Percentiles rank a stretch among this genome's conserved stretches.
Evolutionary conservation across 805 yeast genomes (phyloP).

Genomic region (Limtongia smithiae): DNA sequence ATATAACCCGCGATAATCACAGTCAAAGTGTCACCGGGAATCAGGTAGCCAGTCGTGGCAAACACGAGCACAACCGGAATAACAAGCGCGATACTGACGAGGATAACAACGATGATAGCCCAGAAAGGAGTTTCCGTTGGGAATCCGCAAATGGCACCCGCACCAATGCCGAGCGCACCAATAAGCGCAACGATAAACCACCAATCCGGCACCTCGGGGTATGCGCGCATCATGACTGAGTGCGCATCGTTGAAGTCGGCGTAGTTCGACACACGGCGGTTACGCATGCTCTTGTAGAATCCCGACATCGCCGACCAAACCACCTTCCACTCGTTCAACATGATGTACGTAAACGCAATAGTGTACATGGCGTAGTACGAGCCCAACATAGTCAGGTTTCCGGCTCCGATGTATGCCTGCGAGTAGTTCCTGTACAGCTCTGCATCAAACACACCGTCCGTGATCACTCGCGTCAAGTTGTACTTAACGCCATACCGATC

Average conservation of each 20-base stretch:
- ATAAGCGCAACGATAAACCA: constrained; percentile 56
- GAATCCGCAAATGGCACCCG: constrained; percentile 41
- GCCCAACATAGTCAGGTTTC: constrained; percentile 51
- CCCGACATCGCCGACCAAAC: constrained; percentile 40
- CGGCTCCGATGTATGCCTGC: constrained; percentile 55
- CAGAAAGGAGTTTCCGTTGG: constrained; percentile 55
- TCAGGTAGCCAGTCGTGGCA: constrained; percentile 58
- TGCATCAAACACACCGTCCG: constrained; percentile 43
- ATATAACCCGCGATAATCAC: constrained; percentile 47
- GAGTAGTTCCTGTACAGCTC: constrained; percentile 54
- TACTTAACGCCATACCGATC: constrained; percentile 15
- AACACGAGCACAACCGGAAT: constrained; percentile 61
- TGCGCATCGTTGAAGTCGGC: constrained; percentile 50
- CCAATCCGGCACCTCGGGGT: constrained; percentile 72
- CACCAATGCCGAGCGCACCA: constrained; percentile 38
- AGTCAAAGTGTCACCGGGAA: constrained; percentile 43
- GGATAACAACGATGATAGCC: constrained; percentile 58
- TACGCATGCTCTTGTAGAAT: constrained; percentile 46
- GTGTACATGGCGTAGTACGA: constrained; percentile 52
- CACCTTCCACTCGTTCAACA: constrained; percentile 49
- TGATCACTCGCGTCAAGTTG: constrained; percentile 12
- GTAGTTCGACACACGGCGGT: constrained; percentile 52
- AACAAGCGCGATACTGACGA: constrained; percentile 52
- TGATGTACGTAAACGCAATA: constrained; percentile 48
- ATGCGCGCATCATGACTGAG: constrained; percentile 52